Evolutionary conservation across 2,329 filamentous ascomycete genomes (phyloP), one percentile per base, ranked within the genome.

Genomic region (Apiospora malaysiana): DNA sequence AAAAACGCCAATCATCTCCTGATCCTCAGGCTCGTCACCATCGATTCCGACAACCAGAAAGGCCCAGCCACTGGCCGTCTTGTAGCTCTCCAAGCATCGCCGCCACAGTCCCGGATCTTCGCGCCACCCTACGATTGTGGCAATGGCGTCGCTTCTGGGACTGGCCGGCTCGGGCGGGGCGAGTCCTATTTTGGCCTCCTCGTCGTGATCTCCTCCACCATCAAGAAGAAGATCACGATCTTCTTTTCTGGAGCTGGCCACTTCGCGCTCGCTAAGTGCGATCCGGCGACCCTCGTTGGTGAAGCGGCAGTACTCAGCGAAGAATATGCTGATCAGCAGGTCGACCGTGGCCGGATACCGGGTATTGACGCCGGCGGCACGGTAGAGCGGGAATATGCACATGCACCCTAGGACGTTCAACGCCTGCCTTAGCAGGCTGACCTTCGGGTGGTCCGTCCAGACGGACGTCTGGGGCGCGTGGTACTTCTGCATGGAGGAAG

Each of bases 21-120:
- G 72, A 66, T 80, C 78, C 2, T 77, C 74, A 1, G 69, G 69
- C 14, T 76, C 74, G 46, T 79, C 74, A 0, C 78, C 78, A 69
- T 80, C 78, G 10, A 80, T 75, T 10, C 78, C 77, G 5, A 76
- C 73, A 2, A 80, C 72, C n/a, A 79, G 51, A 45, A 78, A 76
- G 0, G 72, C 72, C n/a, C 76, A 75, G 10, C 75, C 75, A 7
- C 73, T 69, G 1, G 76, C 74, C 6, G 71, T 68, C 45, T 73
- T 77, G 74, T 80, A 80, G 68, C 78, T 79, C 2, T 75, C 73
- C 47, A 80, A 70, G n/a, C 75, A 76, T 12, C 74, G 74, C 40
- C 72, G 72, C 71, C 77, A 80, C 2, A 79, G 68, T 5, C 69
- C 71, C 1, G 77, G 75, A 27, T 80, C 78, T 67, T 80, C 78